Conservation (phyloP, 2,329 filamentous ascomycete genomes). For the Claviceps humidiphila region DNA sequence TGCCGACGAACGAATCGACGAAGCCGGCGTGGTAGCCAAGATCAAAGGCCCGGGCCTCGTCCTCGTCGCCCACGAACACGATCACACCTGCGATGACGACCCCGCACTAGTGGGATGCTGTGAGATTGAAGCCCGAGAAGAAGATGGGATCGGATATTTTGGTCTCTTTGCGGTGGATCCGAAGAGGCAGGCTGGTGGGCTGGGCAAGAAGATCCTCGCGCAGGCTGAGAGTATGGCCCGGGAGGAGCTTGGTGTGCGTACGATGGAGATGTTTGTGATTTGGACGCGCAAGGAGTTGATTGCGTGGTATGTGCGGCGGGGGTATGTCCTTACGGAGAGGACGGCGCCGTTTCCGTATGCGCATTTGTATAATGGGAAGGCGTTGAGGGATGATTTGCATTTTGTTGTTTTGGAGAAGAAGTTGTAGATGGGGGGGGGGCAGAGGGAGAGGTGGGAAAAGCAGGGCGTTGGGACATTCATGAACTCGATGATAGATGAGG, state of each 20-base stretch:
- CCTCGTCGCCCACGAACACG: slow-evolving; percentile 19
- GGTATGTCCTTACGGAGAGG: slow-evolving; percentile 27
- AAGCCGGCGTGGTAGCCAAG: slow-evolving; percentile 22
- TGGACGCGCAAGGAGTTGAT: slow-evolving; percentile 30
- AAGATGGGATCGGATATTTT: slow-evolving; percentile 24
- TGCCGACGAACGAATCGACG: slow-evolving; percentile 29
- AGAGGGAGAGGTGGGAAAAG: background rate
- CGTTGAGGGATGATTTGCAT: slow-evolving; percentile 29
- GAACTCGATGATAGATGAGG: background rate
- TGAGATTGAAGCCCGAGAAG: slow-evolving; percentile 22
- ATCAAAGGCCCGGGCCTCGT: slow-evolving; percentile 26
- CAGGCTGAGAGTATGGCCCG: slow-evolving; percentile 26
- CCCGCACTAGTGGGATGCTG: slow-evolving; percentile 28
- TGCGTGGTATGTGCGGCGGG: slow-evolving; percentile 30
- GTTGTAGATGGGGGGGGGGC: slow-evolving; percentile 8
- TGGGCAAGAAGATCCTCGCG: slow-evolving; percentile 28
- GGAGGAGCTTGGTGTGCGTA: slow-evolving; percentile 17
- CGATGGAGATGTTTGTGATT: slow-evolving; percentile 32
- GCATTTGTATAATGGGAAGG: slow-evolving; percentile 21
- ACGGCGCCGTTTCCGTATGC: slow-evolving; percentile 29
- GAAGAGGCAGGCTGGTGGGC: slow-evolving; percentile 26
- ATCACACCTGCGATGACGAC: background rate
- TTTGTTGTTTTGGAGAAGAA: slow-evolving; percentile 29
- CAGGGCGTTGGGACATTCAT: too few relatives aligned
- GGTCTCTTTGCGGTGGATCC: slow-evolving; percentile 36